These are phyloP conservation scores for Termitomyces sp. DNA, from an alignment of 768 basidiomycete genomes.

Conservation along the genomic window DNA sequence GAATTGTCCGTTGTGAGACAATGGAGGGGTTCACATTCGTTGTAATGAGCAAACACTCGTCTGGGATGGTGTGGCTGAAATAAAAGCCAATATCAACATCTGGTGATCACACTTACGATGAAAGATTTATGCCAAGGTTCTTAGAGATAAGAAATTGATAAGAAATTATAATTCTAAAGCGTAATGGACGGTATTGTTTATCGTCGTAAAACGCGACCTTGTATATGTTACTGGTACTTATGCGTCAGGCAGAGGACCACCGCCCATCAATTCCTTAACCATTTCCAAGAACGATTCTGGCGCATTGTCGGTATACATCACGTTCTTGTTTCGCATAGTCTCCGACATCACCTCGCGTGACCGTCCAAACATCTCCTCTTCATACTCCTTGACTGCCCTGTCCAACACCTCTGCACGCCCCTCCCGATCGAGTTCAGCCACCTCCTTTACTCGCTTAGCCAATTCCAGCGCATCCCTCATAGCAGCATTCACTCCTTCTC, in stretches of 20 bases:
- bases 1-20: too few species aligned
- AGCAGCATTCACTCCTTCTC: constrained; percentile 20
- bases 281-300: constrained; percentile 1
- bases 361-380: constrained; percentile 11
- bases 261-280: not conserved
- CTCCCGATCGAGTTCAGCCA: not conserved
- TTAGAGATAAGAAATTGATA: too few species aligned
- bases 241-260: not conserved
- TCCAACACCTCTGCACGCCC: constrained; percentile 5
- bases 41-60: too few species aligned
- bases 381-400: constrained; percentile 6
- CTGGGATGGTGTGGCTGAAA: too few species aligned
- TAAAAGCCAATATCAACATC: too few species aligned
- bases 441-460: constrained; percentile 3
- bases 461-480: constrained; percentile 20
- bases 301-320: constrained; percentile 3
- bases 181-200: not conserved
- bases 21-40: too few species aligned
- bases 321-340: constrained; percentile 5
- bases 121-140: not conserved
- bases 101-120: too few species aligned
- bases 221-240: not conserved
- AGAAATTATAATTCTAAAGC: not conserved
- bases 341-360: constrained; percentile 6
- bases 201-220: not conserved